A percentile compares a stretch with the other conserved stretches of the same genome.
Evolutionary conservation across 345 rosid genomes (phyloP).

Genomic region (Brassica napus): DNA sequence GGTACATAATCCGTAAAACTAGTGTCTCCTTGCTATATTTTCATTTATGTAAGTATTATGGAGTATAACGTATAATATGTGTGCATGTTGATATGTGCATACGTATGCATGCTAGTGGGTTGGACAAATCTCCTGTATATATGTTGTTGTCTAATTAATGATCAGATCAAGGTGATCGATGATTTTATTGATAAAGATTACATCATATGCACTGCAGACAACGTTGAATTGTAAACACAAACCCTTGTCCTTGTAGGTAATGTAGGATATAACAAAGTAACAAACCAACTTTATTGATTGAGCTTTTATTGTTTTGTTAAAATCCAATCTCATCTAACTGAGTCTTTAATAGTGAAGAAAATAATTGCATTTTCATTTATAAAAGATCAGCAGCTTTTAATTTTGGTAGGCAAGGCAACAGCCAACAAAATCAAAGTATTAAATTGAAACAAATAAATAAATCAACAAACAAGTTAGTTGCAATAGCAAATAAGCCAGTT

Average conservation of each 20-base stretch:
- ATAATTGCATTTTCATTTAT: not conserved
- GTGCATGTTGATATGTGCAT: slow-evolving; percentile 25
- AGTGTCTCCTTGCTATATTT: slow-evolving; percentile 12
- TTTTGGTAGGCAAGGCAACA: slow-evolving; percentile 23
- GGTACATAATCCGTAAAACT: slow-evolving; percentile 27
- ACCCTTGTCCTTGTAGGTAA: slow-evolving; percentile 3
- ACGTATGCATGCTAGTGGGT: slow-evolving; percentile 11
- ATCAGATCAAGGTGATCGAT: slow-evolving; percentile 9
- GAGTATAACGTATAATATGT: not conserved
- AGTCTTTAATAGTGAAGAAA: not conserved
- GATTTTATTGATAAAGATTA: slow-evolving; percentile 12
- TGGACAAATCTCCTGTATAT: slow-evolving; percentile 16
- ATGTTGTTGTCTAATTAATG: slow-evolving; percentile 24
- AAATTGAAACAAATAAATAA: not conserved
- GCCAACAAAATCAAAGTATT: slow-evolving; percentile 24
- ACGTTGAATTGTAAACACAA: not conserved
- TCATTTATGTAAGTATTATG: not conserved
- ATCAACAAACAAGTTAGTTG: slow-evolving; percentile 31
- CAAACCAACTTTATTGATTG: slow-evolving; percentile 21
- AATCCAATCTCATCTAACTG: slow-evolving; percentile 16
- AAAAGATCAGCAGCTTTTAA: slow-evolving; percentile 5
- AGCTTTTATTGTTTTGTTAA: not conserved
- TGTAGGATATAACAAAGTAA: not conserved
- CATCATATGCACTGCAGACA: slow-evolving; percentile 11
- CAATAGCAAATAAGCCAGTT: slow-evolving; percentile 25